phyloP scores from a whole-genome alignment of 192 early-diverging fungal genomes.

The Dissophora globulifera region DNA sequence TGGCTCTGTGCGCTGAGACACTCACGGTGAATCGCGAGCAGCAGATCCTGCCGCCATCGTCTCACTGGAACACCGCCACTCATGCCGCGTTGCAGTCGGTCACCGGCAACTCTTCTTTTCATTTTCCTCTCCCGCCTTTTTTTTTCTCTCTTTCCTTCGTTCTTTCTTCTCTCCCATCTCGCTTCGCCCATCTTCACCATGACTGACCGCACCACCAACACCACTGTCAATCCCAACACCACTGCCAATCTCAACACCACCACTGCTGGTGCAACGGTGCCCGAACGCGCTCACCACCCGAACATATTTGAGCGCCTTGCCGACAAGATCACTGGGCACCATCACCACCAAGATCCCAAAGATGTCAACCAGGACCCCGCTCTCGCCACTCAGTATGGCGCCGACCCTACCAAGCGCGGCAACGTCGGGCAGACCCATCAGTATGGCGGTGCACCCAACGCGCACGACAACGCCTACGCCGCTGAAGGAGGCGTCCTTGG shows the following conservation, averaged over 20 bases:
- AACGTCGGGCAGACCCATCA: no score
- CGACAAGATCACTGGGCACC: slow-evolving; percentile 11
- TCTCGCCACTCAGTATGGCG: no score
- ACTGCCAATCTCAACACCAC: no score
- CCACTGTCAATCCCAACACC: no score
- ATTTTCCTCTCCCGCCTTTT: not conserved
- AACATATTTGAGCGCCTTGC: slow-evolving; percentile 7
- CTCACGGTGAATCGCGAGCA: no score
- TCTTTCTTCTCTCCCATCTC: not conserved
- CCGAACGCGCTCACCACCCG: not conserved
- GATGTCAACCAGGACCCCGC: not conserved
- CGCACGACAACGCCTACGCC: slow-evolving; percentile 26
- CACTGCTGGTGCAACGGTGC: no score
- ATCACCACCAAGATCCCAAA: not conserved
- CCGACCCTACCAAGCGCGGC: no score
- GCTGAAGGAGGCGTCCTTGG: slow-evolving; percentile 10
- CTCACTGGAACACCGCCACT: no score
- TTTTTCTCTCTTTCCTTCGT: not conserved
- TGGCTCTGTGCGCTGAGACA: no score
- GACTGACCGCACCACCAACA: slow-evolving; percentile 7
- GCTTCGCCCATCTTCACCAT: slow-evolving; percentile 2
- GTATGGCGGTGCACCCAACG: slow-evolving; percentile 7
- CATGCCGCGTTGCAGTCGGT: no score
- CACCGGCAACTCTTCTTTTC: not conserved
- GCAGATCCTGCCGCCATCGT: no score